phyloP scores from a whole-genome alignment of 2,329 filamentous ascomycete genomes.

The Amauroascus niger region DNA sequence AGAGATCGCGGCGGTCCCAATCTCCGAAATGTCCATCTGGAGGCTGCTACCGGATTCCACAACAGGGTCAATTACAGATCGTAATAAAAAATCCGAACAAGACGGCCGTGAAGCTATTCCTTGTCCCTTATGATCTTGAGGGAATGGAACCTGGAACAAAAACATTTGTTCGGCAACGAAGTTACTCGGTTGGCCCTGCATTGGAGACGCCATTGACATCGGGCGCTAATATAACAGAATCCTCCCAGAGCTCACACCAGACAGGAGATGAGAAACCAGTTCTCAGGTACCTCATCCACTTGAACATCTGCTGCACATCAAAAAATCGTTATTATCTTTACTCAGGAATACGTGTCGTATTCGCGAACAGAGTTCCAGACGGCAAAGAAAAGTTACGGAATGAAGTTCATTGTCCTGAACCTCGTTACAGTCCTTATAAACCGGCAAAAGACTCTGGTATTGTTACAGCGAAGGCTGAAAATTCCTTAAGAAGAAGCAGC shows the following conservation, averaged over 20 bases:
- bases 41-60: slow-evolving; percentile 86
- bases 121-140: slow-evolving; percentile 82
- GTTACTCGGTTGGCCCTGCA: slow-evolving; percentile 78
- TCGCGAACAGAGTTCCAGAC: slow-evolving; percentile 91
- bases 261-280: slow-evolving; percentile 50
- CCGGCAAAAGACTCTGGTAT: slow-evolving; percentile 43
- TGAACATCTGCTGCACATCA: slow-evolving; percentile 83
- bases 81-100: slow-evolving; percentile 98
- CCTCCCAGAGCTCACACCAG: slow-evolving; percentile 40
- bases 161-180: slow-evolving; percentile 89
- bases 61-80: slow-evolving; percentile 89
- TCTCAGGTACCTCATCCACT: slow-evolving; percentile 78
- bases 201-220: slow-evolving; percentile 56
- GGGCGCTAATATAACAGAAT: slow-evolving; percentile 43
- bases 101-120: slow-evolving; percentile 89
- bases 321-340: slow-evolving; percentile 82
- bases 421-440: slow-evolving; percentile 77
- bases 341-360: slow-evolving; percentile 86
- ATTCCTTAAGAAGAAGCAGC: slow-evolving; percentile 50
- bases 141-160: slow-evolving; percentile 93
- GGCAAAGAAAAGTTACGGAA: slow-evolving; percentile 87
- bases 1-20: slow-evolving; percentile 47
- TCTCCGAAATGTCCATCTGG: slow-evolving; percentile 64
- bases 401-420: slow-evolving; percentile 81
- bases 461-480: slow-evolving; percentile 43